phyloP scores from a whole-genome alignment of 2,329 filamentous ascomycete species.

The Septoria petroselini region DNA sequence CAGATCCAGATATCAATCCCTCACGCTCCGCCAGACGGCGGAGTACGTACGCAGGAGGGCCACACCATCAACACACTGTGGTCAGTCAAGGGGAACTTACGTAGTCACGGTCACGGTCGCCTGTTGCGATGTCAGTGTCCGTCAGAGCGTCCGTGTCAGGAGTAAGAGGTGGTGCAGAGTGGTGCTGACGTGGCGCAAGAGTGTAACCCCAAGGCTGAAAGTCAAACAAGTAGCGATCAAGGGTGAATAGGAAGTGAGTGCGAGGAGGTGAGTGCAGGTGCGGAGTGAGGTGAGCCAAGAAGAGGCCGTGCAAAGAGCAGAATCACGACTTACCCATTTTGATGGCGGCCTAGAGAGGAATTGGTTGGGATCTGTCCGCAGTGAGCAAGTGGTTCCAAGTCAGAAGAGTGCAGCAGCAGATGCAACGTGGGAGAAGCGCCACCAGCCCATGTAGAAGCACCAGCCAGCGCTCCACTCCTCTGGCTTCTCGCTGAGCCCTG shows the following conservation, averaged over 20 bases:
- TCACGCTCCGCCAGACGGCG: slow-evolving; percentile 1
- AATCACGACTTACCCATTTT: slow-evolving; percentile 20
- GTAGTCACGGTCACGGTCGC: slow-evolving; percentile 22
- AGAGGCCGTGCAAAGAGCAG: not conserved
- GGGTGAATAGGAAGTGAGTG: not conserved
- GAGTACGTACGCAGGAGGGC: slow-evolving; percentile 20
- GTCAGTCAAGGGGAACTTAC: slow-evolving; percentile 16
- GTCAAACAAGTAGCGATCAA: slow-evolving; percentile 9
- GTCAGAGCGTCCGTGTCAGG: too few relatives aligned
- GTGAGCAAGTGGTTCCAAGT: slow-evolving; percentile 14
- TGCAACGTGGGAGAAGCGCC: slow-evolving; percentile 15
- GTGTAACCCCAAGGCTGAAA: not conserved
- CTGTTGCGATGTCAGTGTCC: slow-evolving; percentile 8
- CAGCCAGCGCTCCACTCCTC: slow-evolving; percentile 6
- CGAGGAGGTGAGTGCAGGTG: not conserved
- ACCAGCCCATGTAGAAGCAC: slow-evolving; percentile 10
- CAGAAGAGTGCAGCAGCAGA: slow-evolving; percentile 12
- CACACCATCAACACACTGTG: slow-evolving; percentile 1
- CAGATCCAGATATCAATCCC: slow-evolving; percentile 15
- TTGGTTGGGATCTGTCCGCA: slow-evolving; percentile 13
- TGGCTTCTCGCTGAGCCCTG: not conserved
- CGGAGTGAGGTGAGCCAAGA: slow-evolving; percentile 2
- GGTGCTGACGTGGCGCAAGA: slow-evolving; percentile 10
- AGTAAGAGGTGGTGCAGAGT: not conserved
- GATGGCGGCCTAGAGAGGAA: slow-evolving; percentile 10